Conservation (phyloP, 805 yeast species). For the Metschnikowia baotianmanensis region DNA sequence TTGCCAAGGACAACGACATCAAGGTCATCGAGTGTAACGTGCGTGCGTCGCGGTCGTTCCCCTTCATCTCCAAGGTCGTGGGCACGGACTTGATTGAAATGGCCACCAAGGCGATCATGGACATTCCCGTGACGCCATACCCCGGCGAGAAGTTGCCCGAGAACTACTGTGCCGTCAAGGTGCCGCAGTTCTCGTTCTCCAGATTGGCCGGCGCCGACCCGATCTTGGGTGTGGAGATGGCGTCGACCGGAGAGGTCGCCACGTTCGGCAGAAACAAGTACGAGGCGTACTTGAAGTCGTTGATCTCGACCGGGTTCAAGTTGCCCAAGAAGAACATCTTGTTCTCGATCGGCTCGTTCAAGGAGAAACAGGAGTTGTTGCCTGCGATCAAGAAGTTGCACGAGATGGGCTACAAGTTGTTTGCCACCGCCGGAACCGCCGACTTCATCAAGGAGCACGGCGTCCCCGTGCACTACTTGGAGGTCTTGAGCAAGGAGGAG, state of each 20-base stretch:
- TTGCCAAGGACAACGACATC: slow-evolving; percentile 91
- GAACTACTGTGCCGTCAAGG: slow-evolving; percentile 94
- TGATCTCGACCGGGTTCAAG: slow-evolving; percentile 92
- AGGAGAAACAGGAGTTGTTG: slow-evolving; percentile 90
- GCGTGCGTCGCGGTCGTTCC: slow-evolving; percentile 99
- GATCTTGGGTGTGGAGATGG: slow-evolving; percentile 97
- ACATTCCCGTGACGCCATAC: slow-evolving; percentile 81
- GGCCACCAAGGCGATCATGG: slow-evolving; percentile 95
- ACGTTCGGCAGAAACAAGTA: slow-evolving; percentile 93
- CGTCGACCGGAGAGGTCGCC: slow-evolving; percentile 98
- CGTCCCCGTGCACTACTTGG: slow-evolving; percentile 92
- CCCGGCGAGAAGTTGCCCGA: slow-evolving; percentile 87
- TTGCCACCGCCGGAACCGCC: slow-evolving; percentile 99
- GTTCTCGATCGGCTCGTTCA: slow-evolving; percentile 92
- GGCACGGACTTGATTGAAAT: slow-evolving; percentile 95
- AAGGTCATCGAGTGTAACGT: slow-evolving; percentile 98
- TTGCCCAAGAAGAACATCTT: slow-evolving; percentile 93
- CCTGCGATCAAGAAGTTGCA: slow-evolving; percentile 81
- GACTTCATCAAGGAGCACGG: slow-evolving; percentile 95
- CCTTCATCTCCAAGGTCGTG: slow-evolving; percentile 95
- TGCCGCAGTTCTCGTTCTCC: slow-evolving; percentile 96
- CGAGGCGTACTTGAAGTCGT: slow-evolving; percentile 94
- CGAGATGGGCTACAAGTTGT: slow-evolving; percentile 83
- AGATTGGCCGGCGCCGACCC: slow-evolving; percentile 98
- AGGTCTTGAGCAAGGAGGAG: slow-evolving; percentile 70